A percentile compares a stretch with the other conserved stretches of the same genome.
These are phyloP conservation scores for Cordyceps pruinosa DNA, from an alignment of 2,329 filamentous ascomycete species.

Conservation along the genomic window DNA sequence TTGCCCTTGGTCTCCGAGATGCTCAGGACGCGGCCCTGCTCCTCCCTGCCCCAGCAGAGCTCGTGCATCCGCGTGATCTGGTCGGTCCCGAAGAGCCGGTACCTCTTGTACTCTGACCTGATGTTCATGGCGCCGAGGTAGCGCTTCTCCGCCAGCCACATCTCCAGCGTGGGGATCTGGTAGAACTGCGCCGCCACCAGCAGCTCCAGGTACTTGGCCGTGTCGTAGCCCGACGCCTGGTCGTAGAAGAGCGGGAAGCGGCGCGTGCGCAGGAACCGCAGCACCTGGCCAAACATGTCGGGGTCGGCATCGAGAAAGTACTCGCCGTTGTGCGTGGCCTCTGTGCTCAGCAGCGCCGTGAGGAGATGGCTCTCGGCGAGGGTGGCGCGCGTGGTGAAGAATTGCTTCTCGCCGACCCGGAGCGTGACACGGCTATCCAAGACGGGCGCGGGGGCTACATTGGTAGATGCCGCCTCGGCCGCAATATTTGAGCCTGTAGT, in stretches of 20 bases:
- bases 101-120: background rate
- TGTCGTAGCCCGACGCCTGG: conserved; percentile 25
- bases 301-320: conserved; percentile 34
- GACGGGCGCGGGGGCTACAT: background rate
- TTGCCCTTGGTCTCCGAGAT: conserved; percentile 1
- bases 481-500: background rate
- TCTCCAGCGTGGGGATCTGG: conserved; percentile 19
- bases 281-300: conserved; percentile 28
- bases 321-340: conserved; percentile 16
- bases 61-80: conserved; percentile 6
- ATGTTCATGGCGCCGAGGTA: conserved; percentile 14
- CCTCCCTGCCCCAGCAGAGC: conserved; percentile 6
- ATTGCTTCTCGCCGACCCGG: conserved; percentile 15
- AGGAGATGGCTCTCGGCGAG: conserved; percentile 15
- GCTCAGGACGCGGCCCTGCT: conserved; percentile 2
- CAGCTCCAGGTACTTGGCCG: conserved; percentile 27
- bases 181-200: conserved; percentile 29
- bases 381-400: conserved; percentile 17
- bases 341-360: conserved; percentile 10
- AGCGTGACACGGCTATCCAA: background rate
- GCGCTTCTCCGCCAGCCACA: conserved; percentile 20
- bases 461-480: background rate
- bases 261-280: conserved; percentile 27
- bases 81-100: conserved; percentile 1
- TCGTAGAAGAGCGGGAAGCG: conserved; percentile 29